Conservation (phyloP, 2,329 filamentous ascomycete genomes). For the Aspergillus sp. region DNA sequence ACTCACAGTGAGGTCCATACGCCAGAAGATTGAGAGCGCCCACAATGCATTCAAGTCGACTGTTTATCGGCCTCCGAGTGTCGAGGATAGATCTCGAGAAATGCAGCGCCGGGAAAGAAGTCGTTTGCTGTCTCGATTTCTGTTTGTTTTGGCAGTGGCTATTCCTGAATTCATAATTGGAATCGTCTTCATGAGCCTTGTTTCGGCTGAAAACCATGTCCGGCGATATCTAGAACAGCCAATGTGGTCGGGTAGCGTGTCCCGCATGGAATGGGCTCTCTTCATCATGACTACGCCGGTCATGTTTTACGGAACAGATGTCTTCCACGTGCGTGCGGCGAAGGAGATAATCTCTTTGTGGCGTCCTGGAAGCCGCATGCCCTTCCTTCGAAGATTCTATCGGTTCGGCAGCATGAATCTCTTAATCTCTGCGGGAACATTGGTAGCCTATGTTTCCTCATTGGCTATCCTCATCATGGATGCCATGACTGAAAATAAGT, state of each 20-base stretch:
- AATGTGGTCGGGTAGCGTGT: constrained; percentile 68
- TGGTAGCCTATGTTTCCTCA: constrained; percentile 82
- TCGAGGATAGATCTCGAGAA: constrained; percentile 75
- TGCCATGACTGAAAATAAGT: constrained; percentile 32
- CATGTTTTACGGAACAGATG: constrained; percentile 81
- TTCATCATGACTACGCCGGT: constrained; percentile 81
- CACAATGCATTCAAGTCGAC: constrained; percentile 67
- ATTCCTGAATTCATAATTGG: constrained; percentile 86
- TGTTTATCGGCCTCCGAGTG: constrained; percentile 75
- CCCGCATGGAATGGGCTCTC: constrained; percentile 73
- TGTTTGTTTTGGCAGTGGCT: constrained; percentile 67
- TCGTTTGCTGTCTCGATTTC: constrained; percentile 67
- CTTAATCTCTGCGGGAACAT: constrained; percentile 84
- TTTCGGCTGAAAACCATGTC: constrained; percentile 58
- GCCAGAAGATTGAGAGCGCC: constrained; percentile 64
- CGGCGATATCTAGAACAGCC: constrained; percentile 68
- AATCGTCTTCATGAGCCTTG: constrained; percentile 85
- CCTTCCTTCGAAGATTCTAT: constrained; percentile 74
- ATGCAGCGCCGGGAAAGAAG: constrained; percentile 71
- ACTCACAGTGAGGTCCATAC: constrained; percentile 74
- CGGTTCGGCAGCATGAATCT: constrained; percentile 98
- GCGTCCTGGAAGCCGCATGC: constrained; percentile 71
- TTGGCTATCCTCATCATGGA: constrained; percentile 72
- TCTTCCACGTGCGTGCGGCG: constrained; percentile 76
- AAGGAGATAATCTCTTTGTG: constrained; percentile 79